Conservation (phyloP, 495 filamentous ascomycete species). For the Ascobolus immersus region DNA sequence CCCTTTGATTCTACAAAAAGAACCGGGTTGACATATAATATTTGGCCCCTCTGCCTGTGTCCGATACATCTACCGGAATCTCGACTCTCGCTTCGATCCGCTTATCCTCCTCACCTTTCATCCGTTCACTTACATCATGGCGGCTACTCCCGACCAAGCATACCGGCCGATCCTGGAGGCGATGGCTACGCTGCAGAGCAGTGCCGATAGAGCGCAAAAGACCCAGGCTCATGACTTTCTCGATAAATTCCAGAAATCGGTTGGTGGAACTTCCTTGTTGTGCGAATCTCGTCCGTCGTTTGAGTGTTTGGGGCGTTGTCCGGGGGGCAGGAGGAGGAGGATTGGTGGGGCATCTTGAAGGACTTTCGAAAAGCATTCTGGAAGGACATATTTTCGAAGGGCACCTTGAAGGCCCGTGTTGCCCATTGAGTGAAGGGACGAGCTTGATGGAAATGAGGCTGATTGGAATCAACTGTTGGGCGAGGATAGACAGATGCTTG, state of each 20-base stretch:
- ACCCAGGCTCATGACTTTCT: constrained; percentile 71
- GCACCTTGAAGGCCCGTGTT: too few species aligned
- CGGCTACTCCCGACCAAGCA: constrained; percentile 36
- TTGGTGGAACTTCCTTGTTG: constrained; percentile 24
- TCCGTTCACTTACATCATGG: constrained; percentile 30
- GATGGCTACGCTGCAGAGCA: constrained; percentile 69
- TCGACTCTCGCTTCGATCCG: too few species aligned
- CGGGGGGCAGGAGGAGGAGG: background rate
- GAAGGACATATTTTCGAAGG: too few species aligned
- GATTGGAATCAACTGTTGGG: constrained; percentile 7
- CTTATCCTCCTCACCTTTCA: too few species aligned
- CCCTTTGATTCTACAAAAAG: too few species aligned
- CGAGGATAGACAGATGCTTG: constrained; percentile 52
- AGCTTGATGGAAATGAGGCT: background rate
- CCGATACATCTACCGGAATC: too few species aligned
- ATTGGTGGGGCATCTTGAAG: background rate
- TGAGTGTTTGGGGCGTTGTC: constrained; percentile 1
- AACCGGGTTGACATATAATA: too few species aligned
- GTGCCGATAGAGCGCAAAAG: constrained; percentile 59
- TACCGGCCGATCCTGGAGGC: constrained; percentile 71
- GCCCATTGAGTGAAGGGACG: too few species aligned
- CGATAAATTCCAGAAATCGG: constrained; percentile 94
- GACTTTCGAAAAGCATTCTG: too few species aligned
- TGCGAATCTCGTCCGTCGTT: background rate
- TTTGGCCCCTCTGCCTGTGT: too few species aligned